These are phyloP conservation scores for Fusarium denticulatum DNA, from an alignment of 2,329 filamentous ascomycete species.

Conservation along the genomic window DNA sequence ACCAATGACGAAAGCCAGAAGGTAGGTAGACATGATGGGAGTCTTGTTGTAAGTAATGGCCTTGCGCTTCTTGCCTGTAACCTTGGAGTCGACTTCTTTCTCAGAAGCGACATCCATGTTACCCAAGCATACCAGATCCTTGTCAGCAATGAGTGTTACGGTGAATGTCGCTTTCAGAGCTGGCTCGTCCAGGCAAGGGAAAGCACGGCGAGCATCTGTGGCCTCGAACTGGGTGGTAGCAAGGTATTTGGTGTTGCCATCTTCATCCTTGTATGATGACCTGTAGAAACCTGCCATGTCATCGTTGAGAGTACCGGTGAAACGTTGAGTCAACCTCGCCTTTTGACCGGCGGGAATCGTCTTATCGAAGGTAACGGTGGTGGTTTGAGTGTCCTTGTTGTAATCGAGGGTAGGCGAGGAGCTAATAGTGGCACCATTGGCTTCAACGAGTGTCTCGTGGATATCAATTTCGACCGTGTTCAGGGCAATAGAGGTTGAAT, in stretches of 20 bases:
- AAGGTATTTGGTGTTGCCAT: constrained; percentile 83
- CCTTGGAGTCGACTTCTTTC: constrained; percentile 73
- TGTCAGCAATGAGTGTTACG: constrained; percentile 89
- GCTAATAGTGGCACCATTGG: constrained; percentile 59
- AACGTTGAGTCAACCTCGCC: constrained; percentile 69
- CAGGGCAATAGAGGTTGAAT: constrained; percentile 85
- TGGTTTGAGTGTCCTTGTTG: constrained; percentile 82
- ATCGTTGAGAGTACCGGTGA: constrained; percentile 84
- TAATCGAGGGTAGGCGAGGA: constrained; percentile 66
- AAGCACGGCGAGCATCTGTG: constrained; percentile 90
- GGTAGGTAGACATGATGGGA: constrained; percentile 94
- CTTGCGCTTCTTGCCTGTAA: constrained; percentile 73
- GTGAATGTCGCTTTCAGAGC: constrained; percentile 93
- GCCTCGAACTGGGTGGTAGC: constrained; percentile 97
- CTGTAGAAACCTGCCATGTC: constrained; percentile 99
- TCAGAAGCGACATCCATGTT: constrained; percentile 95
- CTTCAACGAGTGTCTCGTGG: constrained; percentile 64
- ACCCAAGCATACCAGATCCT: constrained; percentile 89
- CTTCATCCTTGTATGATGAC: constrained; percentile 86
- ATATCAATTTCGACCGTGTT: constrained; percentile 91
- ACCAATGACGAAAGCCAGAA: constrained; percentile 92
- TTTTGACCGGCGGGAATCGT: constrained; percentile 78
- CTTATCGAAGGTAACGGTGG: constrained; percentile 81
- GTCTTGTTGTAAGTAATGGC: constrained; percentile 92
- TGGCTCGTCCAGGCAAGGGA: constrained; percentile 97